A percentile compares a stretch with the other conserved stretches of the same genome.
Conservation (phyloP, 2,329 filamentous ascomycete species). For the Diaporthe citri region DNA sequence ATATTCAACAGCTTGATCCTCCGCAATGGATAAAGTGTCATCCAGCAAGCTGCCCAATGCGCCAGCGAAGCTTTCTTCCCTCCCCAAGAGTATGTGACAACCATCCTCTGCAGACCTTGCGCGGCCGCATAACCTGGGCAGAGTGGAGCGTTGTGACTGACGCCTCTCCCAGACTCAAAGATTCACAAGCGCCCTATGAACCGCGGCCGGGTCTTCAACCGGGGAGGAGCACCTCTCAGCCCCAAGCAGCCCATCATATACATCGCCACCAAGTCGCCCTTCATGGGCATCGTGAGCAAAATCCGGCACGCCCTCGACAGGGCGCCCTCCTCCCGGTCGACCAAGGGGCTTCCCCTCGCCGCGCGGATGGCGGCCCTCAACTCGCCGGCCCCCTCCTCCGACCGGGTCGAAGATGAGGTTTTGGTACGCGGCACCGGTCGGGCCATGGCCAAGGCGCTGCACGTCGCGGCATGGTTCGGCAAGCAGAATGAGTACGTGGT, state of each 20-base stretch:
- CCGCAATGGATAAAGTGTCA: not conserved
- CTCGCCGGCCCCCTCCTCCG: conserved; percentile 44
- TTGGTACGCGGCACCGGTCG: conserved; percentile 74
- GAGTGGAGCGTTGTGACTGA: conserved; percentile 40
- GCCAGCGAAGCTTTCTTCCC: conserved; percentile 51
- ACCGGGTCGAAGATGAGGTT: conserved; percentile 51
- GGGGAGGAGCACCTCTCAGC: conserved; percentile 24
- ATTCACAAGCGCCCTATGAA: conserved; percentile 63
- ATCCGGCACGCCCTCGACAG: conserved; percentile 72
- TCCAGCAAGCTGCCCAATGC: conserved; percentile 40
- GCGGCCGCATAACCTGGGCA: no score
- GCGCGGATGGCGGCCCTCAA: conserved; percentile 60
- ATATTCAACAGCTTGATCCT: not conserved
- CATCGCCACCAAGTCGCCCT: conserved; percentile 73
- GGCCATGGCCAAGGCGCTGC: conserved; percentile 73
- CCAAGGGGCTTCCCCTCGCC: conserved; percentile 59
- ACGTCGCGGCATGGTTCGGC: conserved; percentile 75
- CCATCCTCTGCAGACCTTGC: not conserved
- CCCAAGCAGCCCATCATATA: conserved; percentile 64
- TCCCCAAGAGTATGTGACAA: conserved; percentile 48
- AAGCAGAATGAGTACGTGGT: conserved; percentile 71
- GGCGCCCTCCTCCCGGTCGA: conserved; percentile 58
- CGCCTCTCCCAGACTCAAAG: conserved; percentile 55
- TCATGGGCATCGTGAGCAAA: conserved; percentile 76
- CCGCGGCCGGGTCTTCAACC: conserved; percentile 50